Evolutionary conservation across 208 protist species (phyloP).

Genomic region (Leishmania martiniquensis): DNA sequence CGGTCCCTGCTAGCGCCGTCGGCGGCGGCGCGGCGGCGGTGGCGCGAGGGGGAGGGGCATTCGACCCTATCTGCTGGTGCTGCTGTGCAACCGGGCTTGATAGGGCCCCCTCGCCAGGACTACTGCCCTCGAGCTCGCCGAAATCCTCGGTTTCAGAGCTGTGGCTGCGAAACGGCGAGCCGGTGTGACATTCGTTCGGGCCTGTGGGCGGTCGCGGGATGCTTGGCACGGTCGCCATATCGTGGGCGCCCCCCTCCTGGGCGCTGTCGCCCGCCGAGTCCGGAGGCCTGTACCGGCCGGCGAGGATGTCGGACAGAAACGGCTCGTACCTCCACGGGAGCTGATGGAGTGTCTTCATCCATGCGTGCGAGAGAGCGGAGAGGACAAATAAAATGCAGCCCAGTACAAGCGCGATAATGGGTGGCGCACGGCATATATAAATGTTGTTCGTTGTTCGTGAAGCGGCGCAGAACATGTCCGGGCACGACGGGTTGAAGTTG

Average conservation of each 20-base stretch:
- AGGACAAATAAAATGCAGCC: conserved; percentile 40
- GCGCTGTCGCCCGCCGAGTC: conserved; percentile 6
- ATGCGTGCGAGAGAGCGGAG: conserved; percentile 38
- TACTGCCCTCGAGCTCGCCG: not conserved
- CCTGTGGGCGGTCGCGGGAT: not conserved
- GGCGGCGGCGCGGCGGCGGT: not conserved
- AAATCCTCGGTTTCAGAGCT: not conserved
- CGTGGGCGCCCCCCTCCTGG: not conserved
- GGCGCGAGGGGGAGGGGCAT: not conserved
- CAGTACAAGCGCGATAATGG: conserved; percentile 41
- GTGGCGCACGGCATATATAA: conserved; percentile 58
- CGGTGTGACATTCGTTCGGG: not conserved
- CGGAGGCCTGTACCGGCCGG: not conserved
- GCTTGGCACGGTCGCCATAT: not conserved
- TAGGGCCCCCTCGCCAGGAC: not conserved
- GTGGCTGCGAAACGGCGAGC: not conserved
- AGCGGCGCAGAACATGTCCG: conserved; percentile 55
- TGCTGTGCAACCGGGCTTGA: not conserved
- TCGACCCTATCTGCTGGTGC: not conserved
- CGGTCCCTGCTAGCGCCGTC: conserved; percentile 8
- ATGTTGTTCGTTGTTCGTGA: conserved; percentile 64
- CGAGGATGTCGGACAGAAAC: conserved; percentile 36
- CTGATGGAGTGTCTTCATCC: conserved; percentile 47
- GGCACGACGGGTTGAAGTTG: conserved; percentile 39
- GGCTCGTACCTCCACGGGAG: conserved; percentile 72